A percentile compares a stretch with the other conserved stretches of the same genome.
Conservation (phyloP, 148 eudicot species). For the Rhododendron ferrugineum region DNA sequence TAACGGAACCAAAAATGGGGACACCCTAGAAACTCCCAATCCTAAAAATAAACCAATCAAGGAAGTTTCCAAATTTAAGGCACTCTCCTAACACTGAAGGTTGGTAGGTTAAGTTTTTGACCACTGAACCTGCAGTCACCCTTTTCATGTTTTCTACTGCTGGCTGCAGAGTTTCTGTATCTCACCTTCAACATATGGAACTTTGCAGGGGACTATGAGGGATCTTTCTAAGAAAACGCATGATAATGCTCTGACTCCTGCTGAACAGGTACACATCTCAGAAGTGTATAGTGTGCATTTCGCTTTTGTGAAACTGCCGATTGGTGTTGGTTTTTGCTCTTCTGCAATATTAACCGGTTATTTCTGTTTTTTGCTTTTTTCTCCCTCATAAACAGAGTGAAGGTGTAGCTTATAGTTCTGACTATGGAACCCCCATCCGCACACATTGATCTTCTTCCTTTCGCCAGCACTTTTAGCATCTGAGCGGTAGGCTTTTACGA, state of each 20-base stretch:
- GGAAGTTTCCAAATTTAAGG: no score
- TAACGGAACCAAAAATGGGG: no score
- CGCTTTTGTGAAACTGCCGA: background rate
- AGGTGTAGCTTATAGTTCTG: slow-evolving; percentile 7
- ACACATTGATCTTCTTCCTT: slow-evolving; percentile 10
- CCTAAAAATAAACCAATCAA: no score
- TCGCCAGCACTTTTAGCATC: slow-evolving; percentile 2
- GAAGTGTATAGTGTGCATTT: background rate
- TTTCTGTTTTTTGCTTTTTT: background rate
- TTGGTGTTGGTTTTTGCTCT: background rate
- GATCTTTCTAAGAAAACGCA: slow-evolving; percentile 43
- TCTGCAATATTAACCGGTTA: background rate
- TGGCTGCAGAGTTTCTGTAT: background rate
- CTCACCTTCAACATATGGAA: slow-evolving; percentile 9
- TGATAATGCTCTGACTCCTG: slow-evolving; percentile 10
- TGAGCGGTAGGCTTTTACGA: slow-evolving; percentile 1
- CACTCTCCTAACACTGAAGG: no score
- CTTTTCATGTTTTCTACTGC: background rate
- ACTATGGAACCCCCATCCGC: slow-evolving; percentile 14
- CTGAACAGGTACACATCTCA: slow-evolving; percentile 22
- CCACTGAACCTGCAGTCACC: background rate
- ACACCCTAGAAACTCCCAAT: no score
- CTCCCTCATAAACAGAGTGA: slow-evolving; percentile 4
- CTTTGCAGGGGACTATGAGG: slow-evolving; percentile 48
- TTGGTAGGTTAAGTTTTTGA: background rate